Evolutionary conservation across 1,284 basidiomycete species (phyloP).

Genomic region (Mycena sp.): DNA sequence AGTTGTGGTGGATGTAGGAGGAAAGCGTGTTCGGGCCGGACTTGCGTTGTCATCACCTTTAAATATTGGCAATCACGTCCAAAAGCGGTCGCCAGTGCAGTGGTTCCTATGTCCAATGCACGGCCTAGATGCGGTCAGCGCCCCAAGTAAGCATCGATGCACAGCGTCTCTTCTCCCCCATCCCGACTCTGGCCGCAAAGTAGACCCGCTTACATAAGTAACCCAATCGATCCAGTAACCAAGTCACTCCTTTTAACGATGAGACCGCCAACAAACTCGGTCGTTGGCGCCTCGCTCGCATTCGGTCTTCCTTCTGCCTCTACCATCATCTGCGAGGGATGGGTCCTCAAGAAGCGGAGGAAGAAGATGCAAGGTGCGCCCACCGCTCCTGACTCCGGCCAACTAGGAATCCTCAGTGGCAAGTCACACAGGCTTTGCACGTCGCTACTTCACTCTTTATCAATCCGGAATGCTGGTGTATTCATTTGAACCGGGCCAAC

Average conservation of each 20-base stretch:
- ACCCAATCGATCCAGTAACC: too few relatives aligned
- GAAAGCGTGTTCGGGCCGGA: conserved; percentile 40
- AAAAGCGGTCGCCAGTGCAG: too few relatives aligned
- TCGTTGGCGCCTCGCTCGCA: conserved; percentile 30
- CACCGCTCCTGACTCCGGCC: conserved; percentile 4
- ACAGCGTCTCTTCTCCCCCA: too few relatives aligned
- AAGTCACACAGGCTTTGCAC: conserved; percentile 73
- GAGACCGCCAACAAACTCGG: conserved; percentile 12
- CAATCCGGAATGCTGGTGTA: conserved; percentile 78
- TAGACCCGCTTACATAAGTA: too few relatives aligned
- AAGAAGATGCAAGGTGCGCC: conserved; percentile 84
- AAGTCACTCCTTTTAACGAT: too few relatives aligned
- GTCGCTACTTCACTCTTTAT: conserved; percentile 78
- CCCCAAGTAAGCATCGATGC: too few relatives aligned
- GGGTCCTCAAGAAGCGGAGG: conserved; percentile 83
- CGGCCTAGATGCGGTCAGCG: too few relatives aligned
- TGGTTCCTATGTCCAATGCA: too few relatives aligned
- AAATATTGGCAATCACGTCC: conserved; percentile 11
- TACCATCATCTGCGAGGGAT: conserved; percentile 68
- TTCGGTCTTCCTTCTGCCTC: conserved; percentile 30
- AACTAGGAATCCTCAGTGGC: conserved; percentile 13
- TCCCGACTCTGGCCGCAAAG: too few relatives aligned
- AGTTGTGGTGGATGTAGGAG: conserved; percentile 41
- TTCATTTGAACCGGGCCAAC: conserved; percentile 76
- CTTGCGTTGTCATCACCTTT: conserved; percentile 9